Conservation (phyloP, 176 grass and related monocot species). For the Oryza rufipogon region DNA sequence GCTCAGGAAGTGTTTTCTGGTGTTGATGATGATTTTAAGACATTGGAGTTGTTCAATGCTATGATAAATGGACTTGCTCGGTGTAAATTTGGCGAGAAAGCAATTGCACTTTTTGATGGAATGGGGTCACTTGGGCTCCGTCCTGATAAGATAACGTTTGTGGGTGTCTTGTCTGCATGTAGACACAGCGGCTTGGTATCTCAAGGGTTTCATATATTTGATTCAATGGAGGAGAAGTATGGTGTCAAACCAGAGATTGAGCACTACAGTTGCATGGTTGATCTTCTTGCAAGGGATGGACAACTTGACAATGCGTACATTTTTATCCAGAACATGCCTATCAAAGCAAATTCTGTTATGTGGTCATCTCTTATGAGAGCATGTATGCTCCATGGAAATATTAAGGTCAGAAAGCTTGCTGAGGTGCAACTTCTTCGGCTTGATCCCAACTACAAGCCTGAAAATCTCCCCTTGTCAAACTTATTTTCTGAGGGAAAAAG, state of each 20-base stretch:
- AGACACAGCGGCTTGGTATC: slow-evolving; percentile 50
- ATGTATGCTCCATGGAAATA: slow-evolving; percentile 54
- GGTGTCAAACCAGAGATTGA: slow-evolving; percentile 39
- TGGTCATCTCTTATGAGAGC: slow-evolving; percentile 63
- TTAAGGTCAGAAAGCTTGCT: slow-evolving; percentile 47
- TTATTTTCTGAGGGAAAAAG: slow-evolving; percentile 55
- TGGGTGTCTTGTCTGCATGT: slow-evolving; percentile 52
- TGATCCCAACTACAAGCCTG: slow-evolving; percentile 49
- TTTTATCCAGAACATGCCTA: slow-evolving; percentile 59
- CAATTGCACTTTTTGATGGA: slow-evolving; percentile 50
- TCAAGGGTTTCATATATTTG: slow-evolving; percentile 42
- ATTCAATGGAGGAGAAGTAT: slow-evolving; percentile 52
- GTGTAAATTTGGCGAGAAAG: slow-evolving; percentile 42
- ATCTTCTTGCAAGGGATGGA: slow-evolving; percentile 66
- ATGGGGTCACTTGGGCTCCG: slow-evolving; percentile 49
- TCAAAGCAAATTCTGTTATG: slow-evolving; percentile 46
- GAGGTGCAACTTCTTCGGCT: slow-evolving; percentile 44
- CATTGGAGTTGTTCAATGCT: slow-evolving; percentile 59
- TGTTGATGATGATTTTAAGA: slow-evolving; percentile 36
- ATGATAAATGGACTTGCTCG: slow-evolving; percentile 65
- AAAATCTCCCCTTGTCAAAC: slow-evolving; percentile 39
- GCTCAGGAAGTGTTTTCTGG: slow-evolving; percentile 58
- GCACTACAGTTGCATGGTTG: slow-evolving; percentile 63
- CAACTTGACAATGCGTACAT: slow-evolving; percentile 44
- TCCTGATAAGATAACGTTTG: slow-evolving; percentile 57